Evolutionary conservation across 2,329 filamentous ascomycete species (phyloP), one percentile per base, ranked within the genome.

Genomic region (Alternaria triticimaculans): DNA sequence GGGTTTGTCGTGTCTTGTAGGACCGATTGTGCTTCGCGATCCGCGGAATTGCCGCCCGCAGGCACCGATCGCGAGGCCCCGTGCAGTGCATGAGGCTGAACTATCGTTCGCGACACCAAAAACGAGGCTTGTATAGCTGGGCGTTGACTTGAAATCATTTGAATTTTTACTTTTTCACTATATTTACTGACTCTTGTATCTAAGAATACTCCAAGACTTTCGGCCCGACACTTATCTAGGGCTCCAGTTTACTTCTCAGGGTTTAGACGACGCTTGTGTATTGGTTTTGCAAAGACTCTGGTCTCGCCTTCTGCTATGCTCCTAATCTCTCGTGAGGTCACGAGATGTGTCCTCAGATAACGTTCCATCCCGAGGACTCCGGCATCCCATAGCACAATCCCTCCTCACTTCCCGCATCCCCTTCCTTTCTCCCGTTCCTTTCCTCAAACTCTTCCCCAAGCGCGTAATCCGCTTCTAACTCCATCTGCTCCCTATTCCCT

Each of bases 21-120:
- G 59, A 53, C 59, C 59, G 59, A 62, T 62, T 53, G 20, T 57
- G 45, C 51, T 46, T 50, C 26, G 59, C 59, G 54, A 62, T 62
- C 46, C 21, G 43, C 59, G 59, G 54, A 26, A 58, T 37, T 25
- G 53, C 45, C 54, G 54, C 15, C 30, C 53, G 15, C 15, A 37
- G 4, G 26, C 15, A 9, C 46, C 33, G 53, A 55, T 55, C 33
- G 46, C 30, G 33, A 30, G 20, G 44, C 25, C 43, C 55, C 55
- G 20, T 57, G 55, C 55, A 26, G 28, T 41, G 49, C 30, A 41
- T 18, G 49, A 53, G 49, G 49, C 49, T 53, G 49, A 53, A 53
- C 30, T 12, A 50, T 50, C 14, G 14, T 53, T 5, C 49, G 12
- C 30, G 37, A 53, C 49, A 53, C 49, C 14, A 53, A n/a, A 4